A percentile compares a stretch with the other conserved stretches of the same genome.
Evolutionary conservation across 768 basidiomycete genomes (phyloP).

Genomic region (Rhizopogon rudus): DNA sequence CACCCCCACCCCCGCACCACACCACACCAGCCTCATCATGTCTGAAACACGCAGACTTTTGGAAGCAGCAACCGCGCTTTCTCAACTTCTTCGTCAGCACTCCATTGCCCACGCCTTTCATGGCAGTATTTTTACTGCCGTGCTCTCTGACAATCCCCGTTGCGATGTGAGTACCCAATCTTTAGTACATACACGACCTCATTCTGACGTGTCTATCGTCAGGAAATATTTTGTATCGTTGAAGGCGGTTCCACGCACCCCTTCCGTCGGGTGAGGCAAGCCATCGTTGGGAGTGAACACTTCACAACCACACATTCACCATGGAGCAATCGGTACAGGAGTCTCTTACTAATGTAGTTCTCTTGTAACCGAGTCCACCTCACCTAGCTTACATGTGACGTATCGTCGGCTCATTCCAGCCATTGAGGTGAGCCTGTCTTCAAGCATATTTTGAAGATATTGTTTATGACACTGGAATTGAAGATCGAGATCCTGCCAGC

Average conservation of each 20-base stretch:
- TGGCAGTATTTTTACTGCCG: constrained; percentile 66
- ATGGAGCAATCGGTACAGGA: constrained; percentile 77
- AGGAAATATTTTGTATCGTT: constrained; percentile 87
- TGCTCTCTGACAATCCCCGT: constrained; percentile 59
- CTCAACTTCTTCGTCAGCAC: constrained; percentile 49
- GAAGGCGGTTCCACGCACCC: constrained; percentile 70
- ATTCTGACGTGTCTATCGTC: constrained; percentile 10
- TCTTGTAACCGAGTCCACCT: constrained; percentile 11
- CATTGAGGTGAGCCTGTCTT: constrained; percentile 52
- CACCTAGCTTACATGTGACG: constrained; percentile 60
- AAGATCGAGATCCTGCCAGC: constrained; percentile 83
- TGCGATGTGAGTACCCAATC: constrained; percentile 49
- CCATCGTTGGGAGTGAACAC: constrained; percentile 57
- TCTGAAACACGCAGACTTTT: constrained; percentile 65
- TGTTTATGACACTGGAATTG: not conserved
- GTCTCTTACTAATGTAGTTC: not conserved
- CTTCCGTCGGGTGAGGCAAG: constrained; percentile 77
- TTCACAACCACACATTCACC: constrained; percentile 68
- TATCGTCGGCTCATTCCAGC: constrained; percentile 75
- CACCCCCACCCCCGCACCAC: constrained; percentile 14
- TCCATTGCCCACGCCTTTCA: constrained; percentile 79
- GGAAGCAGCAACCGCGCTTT: constrained; percentile 75
- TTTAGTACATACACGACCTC: not conserved
- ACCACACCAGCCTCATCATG: constrained; percentile 37
- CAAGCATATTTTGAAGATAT: not conserved